Conservation (phyloP, 768 basidiomycete species). For the Pilatotrama ljubarskyi region DNA sequence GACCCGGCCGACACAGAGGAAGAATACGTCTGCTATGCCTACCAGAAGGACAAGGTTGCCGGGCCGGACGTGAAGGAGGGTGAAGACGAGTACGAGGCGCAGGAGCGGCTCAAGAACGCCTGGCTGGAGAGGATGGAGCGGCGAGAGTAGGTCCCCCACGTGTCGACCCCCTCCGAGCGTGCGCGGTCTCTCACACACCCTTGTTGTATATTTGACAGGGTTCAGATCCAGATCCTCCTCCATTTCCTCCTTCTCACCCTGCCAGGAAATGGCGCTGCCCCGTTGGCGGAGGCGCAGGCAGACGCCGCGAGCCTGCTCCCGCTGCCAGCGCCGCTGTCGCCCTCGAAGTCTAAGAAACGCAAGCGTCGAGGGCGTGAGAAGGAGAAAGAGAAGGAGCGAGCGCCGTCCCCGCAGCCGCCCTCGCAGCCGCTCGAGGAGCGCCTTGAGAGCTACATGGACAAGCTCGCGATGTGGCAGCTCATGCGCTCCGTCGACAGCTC, state of each 20-base stretch:
- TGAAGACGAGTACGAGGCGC: constrained; percentile 35
- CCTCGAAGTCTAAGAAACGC: constrained; percentile 25
- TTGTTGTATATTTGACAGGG: constrained; percentile 41
- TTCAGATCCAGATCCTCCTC: constrained; percentile 74
- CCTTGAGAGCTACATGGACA: constrained; percentile 76
- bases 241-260: constrained; percentile 66
- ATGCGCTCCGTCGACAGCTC: constrained; percentile 37
- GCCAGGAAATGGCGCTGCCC: constrained; percentile 41
- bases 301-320: constrained; percentile 10
- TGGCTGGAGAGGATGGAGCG: constrained; percentile 70
- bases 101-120: constrained; percentile 51
- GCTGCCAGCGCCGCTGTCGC: constrained; percentile 20
- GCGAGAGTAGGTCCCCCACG: constrained; percentile 39
- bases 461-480: constrained; percentile 77
- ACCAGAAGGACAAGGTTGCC: constrained; percentile 58
- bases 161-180: background rate
- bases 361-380: constrained; percentile 27
- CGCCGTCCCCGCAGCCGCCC: constrained; percentile 12
- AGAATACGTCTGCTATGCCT: constrained; percentile 74
- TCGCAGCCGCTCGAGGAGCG: constrained; percentile 44
- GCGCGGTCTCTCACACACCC: constrained; percentile 4
- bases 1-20: constrained; percentile 68
- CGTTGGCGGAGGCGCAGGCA: constrained; percentile 19
- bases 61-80: constrained; percentile 14
- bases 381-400: background rate